Evolutionary conservation across 83 land plant species (phyloP).

Genomic region (Isoetes engelmannii): DNA sequence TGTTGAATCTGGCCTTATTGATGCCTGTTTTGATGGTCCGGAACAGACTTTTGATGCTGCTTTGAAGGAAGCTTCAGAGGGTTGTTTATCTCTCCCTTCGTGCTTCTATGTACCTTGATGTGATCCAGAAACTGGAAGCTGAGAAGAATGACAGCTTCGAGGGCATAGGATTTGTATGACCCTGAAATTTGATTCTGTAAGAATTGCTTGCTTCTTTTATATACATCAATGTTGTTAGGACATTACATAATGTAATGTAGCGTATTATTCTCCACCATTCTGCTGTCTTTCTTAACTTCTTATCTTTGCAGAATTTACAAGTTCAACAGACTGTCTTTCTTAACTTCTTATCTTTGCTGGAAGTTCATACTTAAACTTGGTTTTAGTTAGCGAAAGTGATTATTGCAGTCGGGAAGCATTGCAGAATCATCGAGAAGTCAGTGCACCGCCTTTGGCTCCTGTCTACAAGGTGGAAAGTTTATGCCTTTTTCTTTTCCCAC

Average conservation of each 20-base stretch:
- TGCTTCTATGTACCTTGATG: constrained; percentile 30
- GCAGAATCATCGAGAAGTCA: constrained; percentile 41
- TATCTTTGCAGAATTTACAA: too few relatives aligned
- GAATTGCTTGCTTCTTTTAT: too few relatives aligned
- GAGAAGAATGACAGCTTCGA: constrained; percentile 3
- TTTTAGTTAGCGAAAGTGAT: background rate
- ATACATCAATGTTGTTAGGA: too few relatives aligned
- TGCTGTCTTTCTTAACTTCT: too few relatives aligned
- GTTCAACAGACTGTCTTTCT: too few relatives aligned
- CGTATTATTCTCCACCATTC: too few relatives aligned
- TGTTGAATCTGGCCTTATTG: constrained; percentile 21
- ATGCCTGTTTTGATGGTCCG: constrained; percentile 14
- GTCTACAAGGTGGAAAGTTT: constrained; percentile 47
- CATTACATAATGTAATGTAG: too few relatives aligned
- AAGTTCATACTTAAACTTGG: background rate
- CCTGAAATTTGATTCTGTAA: too few relatives aligned
- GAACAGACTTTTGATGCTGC: constrained; percentile 26
- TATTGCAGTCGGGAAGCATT: constrained; percentile 31
- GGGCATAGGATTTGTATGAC: background rate
- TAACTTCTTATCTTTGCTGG: too few relatives aligned
- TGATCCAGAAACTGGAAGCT: constrained; percentile 9
- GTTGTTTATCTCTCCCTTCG: constrained; percentile 23
- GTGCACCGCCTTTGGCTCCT: constrained; percentile 40
- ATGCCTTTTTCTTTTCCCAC: background rate
- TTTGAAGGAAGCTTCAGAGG: constrained; percentile 20